phyloP scores from a whole-genome alignment of 805 yeast genomes.

The Metschnikowia gruessii region DNA sequence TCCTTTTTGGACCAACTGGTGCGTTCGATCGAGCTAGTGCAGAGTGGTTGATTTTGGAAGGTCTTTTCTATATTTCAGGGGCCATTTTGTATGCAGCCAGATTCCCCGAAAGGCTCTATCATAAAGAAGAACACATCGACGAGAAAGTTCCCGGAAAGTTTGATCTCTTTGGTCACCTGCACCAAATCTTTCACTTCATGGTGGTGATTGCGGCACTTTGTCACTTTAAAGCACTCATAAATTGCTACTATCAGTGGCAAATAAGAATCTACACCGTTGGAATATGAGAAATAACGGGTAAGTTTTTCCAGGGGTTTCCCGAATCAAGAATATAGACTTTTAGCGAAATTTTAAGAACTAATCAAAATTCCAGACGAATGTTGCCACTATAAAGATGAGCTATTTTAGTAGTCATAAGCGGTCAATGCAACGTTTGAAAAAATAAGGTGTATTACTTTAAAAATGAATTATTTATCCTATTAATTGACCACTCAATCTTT shows the following conservation, averaged over 20 bases:
- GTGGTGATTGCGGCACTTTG: constrained; percentile 76
- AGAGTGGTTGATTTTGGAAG: constrained; percentile 66
- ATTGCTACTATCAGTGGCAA: constrained; percentile 29
- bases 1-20: constrained; percentile 46
- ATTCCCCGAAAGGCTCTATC: constrained; percentile 64
- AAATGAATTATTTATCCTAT: too few species aligned
- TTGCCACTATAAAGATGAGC: too few species aligned
- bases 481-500: too few species aligned
- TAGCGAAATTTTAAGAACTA: too few species aligned
- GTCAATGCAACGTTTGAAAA: too few species aligned
- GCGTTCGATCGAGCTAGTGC: constrained; percentile 53
- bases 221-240: constrained; percentile 59
- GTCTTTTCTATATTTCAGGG: constrained; percentile 70
- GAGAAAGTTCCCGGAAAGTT: constrained; percentile 32
- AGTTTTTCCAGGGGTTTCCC: too few species aligned
- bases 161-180: constrained; percentile 77
- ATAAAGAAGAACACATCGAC: constrained; percentile 23
- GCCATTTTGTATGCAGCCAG: constrained; percentile 77
- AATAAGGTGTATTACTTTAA: too few species aligned
- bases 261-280: too few species aligned
- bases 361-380: too few species aligned
- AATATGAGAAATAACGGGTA: too few species aligned
- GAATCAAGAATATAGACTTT: too few species aligned
- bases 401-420: too few species aligned
- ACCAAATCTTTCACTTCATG: constrained; percentile 76